phyloP scores from a whole-genome alignment of 495 filamentous ascomycete species.

The Podospora anserina region DNA sequence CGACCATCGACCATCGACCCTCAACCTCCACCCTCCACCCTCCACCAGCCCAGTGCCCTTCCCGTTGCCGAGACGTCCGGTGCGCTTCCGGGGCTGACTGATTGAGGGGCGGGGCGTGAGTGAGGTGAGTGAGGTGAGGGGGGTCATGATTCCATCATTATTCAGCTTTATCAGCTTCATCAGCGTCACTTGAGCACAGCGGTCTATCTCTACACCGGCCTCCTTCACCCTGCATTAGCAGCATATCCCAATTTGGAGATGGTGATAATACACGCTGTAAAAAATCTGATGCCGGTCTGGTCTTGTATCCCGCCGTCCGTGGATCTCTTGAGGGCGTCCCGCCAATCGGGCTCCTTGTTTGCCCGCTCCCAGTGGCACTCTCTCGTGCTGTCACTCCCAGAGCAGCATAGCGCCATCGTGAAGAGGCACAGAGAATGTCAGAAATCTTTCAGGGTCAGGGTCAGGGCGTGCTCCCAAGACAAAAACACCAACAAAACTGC shows the following conservation, averaged over 20 bases:
- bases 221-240: not conserved
- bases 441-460: not conserved
- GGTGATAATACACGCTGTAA: not conserved
- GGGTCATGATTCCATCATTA: not conserved
- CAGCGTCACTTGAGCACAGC: too few species aligned
- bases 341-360: not conserved
- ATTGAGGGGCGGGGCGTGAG: too few species aligned
- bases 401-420: slow-evolving; percentile 5
- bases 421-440: not conserved
- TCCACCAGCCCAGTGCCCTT: not conserved
- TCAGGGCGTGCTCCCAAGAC: not conserved
- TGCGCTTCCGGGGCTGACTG: not conserved
- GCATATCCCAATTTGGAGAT: not conserved
- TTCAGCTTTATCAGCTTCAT: not conserved
- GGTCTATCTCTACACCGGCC: not conserved
- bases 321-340: not conserved
- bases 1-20: not conserved
- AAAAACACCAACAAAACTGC: not conserved
- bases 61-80: slow-evolving; percentile 11
- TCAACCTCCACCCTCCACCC: not conserved
- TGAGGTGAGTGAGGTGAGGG: too few species aligned
- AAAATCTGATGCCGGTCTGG: not conserved
- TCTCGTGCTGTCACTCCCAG: not conserved
- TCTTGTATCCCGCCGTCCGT: not conserved
- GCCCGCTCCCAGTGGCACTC: not conserved